Percentiles rank a stretch among this genome's conserved stretches.
These are phyloP conservation scores for Coprinellus micaceus DNA, from an alignment of 768 basidiomycete genomes.

Conservation along the genomic window DNA sequence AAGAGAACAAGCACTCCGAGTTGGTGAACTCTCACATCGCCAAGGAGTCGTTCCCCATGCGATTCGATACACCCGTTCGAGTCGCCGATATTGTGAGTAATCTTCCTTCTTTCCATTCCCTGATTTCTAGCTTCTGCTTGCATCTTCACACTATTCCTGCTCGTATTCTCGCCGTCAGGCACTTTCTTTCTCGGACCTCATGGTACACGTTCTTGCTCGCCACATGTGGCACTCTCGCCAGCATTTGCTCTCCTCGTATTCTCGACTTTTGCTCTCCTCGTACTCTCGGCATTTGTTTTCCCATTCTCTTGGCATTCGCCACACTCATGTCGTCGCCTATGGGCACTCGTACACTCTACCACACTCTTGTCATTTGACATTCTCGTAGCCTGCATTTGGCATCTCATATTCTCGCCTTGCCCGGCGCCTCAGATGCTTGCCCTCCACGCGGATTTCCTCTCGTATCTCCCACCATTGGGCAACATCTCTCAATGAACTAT, in stretches of 20 bases:
- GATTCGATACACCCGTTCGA: conserved; percentile 21
- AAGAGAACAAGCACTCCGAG: conserved; percentile 5
- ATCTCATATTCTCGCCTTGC: no score
- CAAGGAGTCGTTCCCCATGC: conserved; percentile 23
- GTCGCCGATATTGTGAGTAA: conserved; percentile 25
- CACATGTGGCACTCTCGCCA: neutral
- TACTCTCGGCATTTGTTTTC: neutral
- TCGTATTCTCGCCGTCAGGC: no score
- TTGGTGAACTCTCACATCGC: conserved; percentile 23
- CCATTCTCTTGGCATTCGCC: no score
- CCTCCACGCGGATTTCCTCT: no score
- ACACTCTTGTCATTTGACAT: no score
- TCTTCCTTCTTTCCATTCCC: neutral
- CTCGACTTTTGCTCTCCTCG: neutral
- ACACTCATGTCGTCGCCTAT: no score
- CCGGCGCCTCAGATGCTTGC: no score
- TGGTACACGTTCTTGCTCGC: neutral
- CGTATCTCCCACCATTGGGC: no score
- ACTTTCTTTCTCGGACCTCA: neutral
- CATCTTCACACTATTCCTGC: neutral
- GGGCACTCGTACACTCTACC: no score
- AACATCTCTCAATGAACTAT: no score
- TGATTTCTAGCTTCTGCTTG: neutral
- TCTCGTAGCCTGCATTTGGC: no score
- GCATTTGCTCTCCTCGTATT: neutral